Evolutionary conservation across 2,329 filamentous ascomycete genomes (phyloP).

Genomic region (Cladophialophora exuberans): DNA sequence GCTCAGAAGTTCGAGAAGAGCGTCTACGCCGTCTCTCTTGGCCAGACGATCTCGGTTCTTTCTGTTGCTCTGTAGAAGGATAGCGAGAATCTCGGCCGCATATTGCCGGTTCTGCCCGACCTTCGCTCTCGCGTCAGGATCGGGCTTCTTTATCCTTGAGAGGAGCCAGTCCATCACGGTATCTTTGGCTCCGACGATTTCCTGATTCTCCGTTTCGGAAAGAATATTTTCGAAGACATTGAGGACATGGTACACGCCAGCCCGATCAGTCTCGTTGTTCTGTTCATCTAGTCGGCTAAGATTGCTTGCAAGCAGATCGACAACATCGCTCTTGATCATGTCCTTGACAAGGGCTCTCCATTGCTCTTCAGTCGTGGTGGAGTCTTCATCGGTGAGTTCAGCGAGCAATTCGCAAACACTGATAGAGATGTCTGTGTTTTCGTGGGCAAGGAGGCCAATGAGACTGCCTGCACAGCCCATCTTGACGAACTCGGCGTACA

Average conservation of each 20-base stretch:
- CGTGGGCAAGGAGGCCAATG: slow-evolving; percentile 82
- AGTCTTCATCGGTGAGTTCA: slow-evolving; percentile 92
- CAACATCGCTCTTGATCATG: slow-evolving; percentile 69
- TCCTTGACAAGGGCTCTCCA: slow-evolving; percentile 75
- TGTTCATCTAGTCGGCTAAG: slow-evolving; percentile 77
- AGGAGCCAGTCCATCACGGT: slow-evolving; percentile 77
- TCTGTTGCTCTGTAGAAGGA: slow-evolving; percentile 67
- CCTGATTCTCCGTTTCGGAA: slow-evolving; percentile 69
- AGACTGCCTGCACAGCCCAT: slow-evolving; percentile 73
- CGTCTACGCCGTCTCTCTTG: slow-evolving; percentile 71
- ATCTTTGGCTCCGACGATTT: slow-evolving; percentile 67
- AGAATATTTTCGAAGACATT: slow-evolving; percentile 84
- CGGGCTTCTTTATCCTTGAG: slow-evolving; percentile 69
- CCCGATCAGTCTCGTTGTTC: slow-evolving; percentile 68
- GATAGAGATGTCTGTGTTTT: slow-evolving; percentile 96
- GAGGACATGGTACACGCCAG: slow-evolving; percentile 84
- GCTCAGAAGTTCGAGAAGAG: slow-evolving; percentile 79
- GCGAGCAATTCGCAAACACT: slow-evolving; percentile 85
- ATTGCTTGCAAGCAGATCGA: slow-evolving; percentile 76
- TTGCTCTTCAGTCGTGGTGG: slow-evolving; percentile 75
- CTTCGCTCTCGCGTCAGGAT: slow-evolving; percentile 51
- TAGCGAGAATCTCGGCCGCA: slow-evolving; percentile 85
- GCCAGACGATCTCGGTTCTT: slow-evolving; percentile 27
- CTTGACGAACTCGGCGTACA: slow-evolving; percentile 79
- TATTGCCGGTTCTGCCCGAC: slow-evolving; percentile 95